These are phyloP conservation scores for Talaromyces sp. DNA, from an alignment of 2,329 filamentous ascomycete species.

Conservation along the genomic window DNA sequence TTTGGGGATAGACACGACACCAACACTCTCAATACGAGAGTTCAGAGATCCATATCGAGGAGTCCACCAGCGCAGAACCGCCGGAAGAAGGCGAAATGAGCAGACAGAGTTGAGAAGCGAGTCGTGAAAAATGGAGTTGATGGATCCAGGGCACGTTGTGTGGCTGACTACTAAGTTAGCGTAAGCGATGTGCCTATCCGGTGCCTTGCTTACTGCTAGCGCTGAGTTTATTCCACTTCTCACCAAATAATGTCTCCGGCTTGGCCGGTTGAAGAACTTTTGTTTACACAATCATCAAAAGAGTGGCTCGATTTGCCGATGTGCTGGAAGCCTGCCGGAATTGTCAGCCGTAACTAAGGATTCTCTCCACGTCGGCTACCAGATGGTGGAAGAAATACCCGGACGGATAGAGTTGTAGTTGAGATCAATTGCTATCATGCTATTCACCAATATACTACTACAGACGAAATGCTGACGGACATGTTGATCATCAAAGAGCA, in stretches of 20 bases:
- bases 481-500: conserved; percentile 5
- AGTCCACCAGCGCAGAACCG: not conserved
- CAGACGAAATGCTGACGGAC: not conserved
- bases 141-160: not conserved
- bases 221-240: not conserved
- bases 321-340: not conserved
- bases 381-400: not conserved
- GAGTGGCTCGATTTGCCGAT: not conserved
- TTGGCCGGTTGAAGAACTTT: not conserved
- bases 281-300: not conserved
- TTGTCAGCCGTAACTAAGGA: not conserved
- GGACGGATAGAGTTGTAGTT: not conserved
- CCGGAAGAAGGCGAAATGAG: not conserved
- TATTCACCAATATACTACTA: not conserved
- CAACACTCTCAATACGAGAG: not conserved
- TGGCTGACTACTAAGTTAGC: not conserved
- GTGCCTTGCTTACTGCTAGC: not conserved
- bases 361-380: not conserved
- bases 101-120: not conserved
- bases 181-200: not conserved
- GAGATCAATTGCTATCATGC: not conserved
- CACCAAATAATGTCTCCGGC: not conserved
- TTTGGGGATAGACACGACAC: not conserved
- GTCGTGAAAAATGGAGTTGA: not conserved
- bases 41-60: not conserved